A percentile compares a stretch with the other conserved stretches of the same genome.
Conservation (phyloP, 73 alveolate genomes). For the Strombidium stylifer region DNA sequence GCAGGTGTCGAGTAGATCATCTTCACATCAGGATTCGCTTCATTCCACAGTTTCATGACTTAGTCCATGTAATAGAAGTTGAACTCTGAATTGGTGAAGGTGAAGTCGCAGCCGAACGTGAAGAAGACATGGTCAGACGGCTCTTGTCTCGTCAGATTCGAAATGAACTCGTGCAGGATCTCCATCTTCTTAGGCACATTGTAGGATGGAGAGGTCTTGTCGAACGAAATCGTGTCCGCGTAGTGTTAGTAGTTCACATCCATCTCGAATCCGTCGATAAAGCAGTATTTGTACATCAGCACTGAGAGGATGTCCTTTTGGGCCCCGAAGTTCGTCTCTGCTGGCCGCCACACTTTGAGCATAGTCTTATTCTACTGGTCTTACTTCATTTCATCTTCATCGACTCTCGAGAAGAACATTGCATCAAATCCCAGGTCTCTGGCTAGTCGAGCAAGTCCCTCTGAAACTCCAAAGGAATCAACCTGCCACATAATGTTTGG, state of each 20-base stretch:
- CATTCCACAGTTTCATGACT: conserved; percentile 62
- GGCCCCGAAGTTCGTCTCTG: conserved; percentile 29
- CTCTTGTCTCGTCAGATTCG: conserved; percentile 36
- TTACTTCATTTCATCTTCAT: conserved; percentile 77
- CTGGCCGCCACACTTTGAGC: conserved; percentile 85
- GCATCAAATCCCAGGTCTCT: conserved; percentile 93
- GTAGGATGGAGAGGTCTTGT: conserved; percentile 47
- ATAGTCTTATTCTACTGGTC: conserved; percentile 54
- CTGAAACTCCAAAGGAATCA: conserved; percentile 96
- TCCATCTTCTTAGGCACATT: conserved; percentile 55
- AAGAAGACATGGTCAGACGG: conserved; percentile 49
- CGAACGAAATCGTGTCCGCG: conserved; percentile 6
- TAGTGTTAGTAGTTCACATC: conserved; percentile 9
- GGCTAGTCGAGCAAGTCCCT: conserved; percentile 79
- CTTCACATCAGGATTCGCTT: too few species aligned
- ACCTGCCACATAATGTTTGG: conserved; percentile 93
- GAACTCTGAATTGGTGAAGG: conserved; percentile 51
- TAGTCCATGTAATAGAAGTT: conserved; percentile 67
- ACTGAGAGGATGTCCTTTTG: conserved; percentile 42
- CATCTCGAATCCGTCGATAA: conserved; percentile 34
- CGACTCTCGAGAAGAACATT: conserved; percentile 90
- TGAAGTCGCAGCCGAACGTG: conserved; percentile 65
- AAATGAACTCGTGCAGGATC: conserved; percentile 16
- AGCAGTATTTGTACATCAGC: conserved; percentile 33
- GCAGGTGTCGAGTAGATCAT: too few species aligned